These are phyloP conservation scores for Erucastrum elatum DNA, from an alignment of 345 rosid species.

Conservation along the genomic window DNA sequence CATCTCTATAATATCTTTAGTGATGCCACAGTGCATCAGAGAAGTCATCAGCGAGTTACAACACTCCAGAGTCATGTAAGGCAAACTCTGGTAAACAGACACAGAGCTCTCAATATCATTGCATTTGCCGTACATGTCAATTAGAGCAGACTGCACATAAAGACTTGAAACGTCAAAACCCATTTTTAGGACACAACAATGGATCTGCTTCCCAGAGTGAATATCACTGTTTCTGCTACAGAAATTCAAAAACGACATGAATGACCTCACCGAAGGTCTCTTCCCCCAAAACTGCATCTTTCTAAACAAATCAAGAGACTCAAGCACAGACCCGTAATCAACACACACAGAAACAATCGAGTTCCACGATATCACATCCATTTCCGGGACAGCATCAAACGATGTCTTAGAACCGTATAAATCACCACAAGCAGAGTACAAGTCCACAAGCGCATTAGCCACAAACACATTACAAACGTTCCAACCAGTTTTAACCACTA, in stretches of 20 bases:
- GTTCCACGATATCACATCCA: slow-evolving; percentile 80
- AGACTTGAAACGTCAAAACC: slow-evolving; percentile 50
- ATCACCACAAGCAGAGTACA: slow-evolving; percentile 62
- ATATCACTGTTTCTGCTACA: slow-evolving; percentile 50
- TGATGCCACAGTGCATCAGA: slow-evolving; percentile 55
- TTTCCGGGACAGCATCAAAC: slow-evolving; percentile 45
- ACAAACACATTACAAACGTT: slow-evolving; percentile 49
- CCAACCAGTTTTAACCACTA: slow-evolving; percentile 63
- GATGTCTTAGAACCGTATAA: slow-evolving; percentile 51
- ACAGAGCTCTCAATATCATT: slow-evolving; percentile 56
- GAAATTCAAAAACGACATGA: slow-evolving; percentile 59
- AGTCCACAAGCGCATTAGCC: slow-evolving; percentile 70
- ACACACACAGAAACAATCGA: slow-evolving; percentile 59
- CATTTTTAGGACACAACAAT: slow-evolving; percentile 59
- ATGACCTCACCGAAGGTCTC: slow-evolving; percentile 64
- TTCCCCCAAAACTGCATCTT: slow-evolving; percentile 71
- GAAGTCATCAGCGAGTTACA: slow-evolving; percentile 76
- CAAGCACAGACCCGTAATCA: slow-evolving; percentile 41
- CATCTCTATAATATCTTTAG: slow-evolving; percentile 62
- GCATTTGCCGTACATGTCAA: slow-evolving; percentile 81
- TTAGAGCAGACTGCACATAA: slow-evolving; percentile 66
- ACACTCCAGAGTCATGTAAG: slow-evolving; percentile 47
- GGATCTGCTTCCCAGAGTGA: slow-evolving; percentile 64
- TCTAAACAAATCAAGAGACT: slow-evolving; percentile 56
- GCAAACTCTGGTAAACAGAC: slow-evolving; percentile 44